Evolutionary conservation across 306 rosid species (phyloP).

Genomic region (Vigna reflexopilosa): DNA sequence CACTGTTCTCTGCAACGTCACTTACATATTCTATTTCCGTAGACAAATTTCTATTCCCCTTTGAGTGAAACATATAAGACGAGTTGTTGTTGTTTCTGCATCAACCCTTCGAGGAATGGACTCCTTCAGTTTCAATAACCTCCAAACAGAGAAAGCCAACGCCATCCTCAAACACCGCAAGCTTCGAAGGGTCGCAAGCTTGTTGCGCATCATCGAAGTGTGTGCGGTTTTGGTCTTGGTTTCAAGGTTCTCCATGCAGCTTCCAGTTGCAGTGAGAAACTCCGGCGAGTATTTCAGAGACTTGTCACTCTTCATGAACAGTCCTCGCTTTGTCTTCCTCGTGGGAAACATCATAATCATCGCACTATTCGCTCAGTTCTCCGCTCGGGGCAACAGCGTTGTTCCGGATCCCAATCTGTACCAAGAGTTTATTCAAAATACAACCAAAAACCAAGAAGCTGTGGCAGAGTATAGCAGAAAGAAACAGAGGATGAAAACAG

Average conservation of each 20-base stretch:
- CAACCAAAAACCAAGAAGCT: conserved; percentile 40
- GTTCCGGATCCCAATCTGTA: conserved; percentile 51
- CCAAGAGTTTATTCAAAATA: conserved; percentile 57
- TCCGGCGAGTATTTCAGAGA: conserved; percentile 63
- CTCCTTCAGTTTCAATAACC: conserved; percentile 60
- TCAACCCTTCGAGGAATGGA: conserved; percentile 52
- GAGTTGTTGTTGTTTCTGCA: too few relatives aligned
- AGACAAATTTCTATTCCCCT: conserved; percentile 36
- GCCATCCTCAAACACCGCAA: conserved; percentile 58
- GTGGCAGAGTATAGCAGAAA: background rate
- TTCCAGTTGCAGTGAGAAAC: conserved; percentile 66
- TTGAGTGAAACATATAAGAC: conserved; percentile 49
- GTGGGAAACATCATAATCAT: conserved; percentile 79
- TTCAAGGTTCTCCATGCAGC: conserved; percentile 61
- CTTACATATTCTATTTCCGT: conserved; percentile 44
- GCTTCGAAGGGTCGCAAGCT: conserved; percentile 56
- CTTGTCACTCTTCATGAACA: conserved; percentile 53
- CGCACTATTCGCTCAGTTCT: conserved; percentile 68
- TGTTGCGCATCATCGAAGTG: conserved; percentile 66
- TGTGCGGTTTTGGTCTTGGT: conserved; percentile 61
- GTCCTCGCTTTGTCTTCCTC: conserved; percentile 72
- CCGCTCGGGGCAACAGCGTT: conserved; percentile 40
- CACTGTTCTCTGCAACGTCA: conserved; percentile 40
- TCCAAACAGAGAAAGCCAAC: conserved; percentile 76
- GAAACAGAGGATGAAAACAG: conserved; percentile 28